Conservation (phyloP, 2,329 filamentous ascomycete species). For the Claviceps humidiphila region DNA sequence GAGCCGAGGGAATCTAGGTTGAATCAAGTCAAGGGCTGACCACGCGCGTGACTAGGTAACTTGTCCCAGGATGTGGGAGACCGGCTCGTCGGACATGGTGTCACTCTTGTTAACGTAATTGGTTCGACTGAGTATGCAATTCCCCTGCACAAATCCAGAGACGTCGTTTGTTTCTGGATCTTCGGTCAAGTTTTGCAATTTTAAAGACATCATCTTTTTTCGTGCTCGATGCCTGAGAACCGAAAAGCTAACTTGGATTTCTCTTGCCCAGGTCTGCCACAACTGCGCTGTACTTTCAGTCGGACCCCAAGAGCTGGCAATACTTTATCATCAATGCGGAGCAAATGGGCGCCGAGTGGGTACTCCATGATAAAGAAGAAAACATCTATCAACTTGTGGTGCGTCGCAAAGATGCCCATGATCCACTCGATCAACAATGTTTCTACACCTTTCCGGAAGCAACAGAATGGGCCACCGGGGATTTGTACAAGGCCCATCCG, state of each 20-base stretch:
- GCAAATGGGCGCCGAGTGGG: constrained; percentile 28
- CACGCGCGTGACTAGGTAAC: constrained; percentile 16
- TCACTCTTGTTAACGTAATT: constrained; percentile 23
- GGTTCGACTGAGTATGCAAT: constrained; percentile 27
- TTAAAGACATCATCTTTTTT: background rate
- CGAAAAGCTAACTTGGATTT: background rate
- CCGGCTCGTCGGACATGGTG: constrained; percentile 21
- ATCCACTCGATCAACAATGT: constrained; percentile 20
- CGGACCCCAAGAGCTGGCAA: constrained; percentile 24
- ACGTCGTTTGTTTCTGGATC: no score
- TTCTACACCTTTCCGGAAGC: constrained; percentile 24
- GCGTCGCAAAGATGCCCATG: constrained; percentile 20
- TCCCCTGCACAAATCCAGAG: no score
- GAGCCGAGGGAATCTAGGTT: constrained; percentile 2
- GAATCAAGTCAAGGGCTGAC: background rate
- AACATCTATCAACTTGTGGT: constrained; percentile 21
- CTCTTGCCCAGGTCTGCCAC: constrained; percentile 17
- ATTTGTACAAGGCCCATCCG: constrained; percentile 24
- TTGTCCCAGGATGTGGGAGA: constrained; percentile 25
- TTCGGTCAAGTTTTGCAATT: no score
- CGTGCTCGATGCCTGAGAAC: background rate
- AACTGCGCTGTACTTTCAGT: constrained; percentile 21
- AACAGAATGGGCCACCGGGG: constrained; percentile 23
- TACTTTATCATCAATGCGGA: constrained; percentile 30
- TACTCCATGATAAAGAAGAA: constrained; percentile 6